These are phyloP conservation scores for Mortierella sp. DNA, from an alignment of 371 early-diverging fungal genomes.

Conservation along the genomic window DNA sequence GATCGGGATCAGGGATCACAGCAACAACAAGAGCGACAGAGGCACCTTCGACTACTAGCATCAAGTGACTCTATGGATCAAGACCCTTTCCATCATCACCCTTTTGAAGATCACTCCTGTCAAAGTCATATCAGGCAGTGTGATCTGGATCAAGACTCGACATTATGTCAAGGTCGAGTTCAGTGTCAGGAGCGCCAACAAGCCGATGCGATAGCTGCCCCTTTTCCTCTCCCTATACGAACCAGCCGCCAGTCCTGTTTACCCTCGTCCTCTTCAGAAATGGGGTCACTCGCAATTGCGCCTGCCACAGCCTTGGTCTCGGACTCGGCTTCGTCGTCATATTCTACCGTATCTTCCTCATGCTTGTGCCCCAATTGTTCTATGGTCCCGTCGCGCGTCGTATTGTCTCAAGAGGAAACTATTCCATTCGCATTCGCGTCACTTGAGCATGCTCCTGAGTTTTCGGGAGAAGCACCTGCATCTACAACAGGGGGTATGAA, in stretches of 20 bases:
- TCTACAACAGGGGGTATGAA: neutral
- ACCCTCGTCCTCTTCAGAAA: constrained; percentile 16
- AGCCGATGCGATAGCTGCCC: constrained; percentile 16
- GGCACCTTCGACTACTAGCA: neutral
- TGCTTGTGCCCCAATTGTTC: constrained; percentile 6
- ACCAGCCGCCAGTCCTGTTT: constrained; percentile 10
- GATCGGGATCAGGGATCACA: constrained; percentile 4
- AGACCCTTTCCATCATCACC: neutral
- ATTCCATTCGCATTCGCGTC: constrained; percentile 21
- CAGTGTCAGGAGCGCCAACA: neutral
- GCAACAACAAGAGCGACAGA: neutral
- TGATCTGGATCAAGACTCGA: constrained; percentile 12
- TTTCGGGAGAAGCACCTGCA: neutral
- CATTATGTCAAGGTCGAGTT: neutral
- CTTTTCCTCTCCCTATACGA: neutral
- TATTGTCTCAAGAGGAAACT: constrained; percentile 14
- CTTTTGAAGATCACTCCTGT: neutral
- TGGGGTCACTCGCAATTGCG: constrained; percentile 1
- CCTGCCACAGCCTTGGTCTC: constrained; percentile 6
- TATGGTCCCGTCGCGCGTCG: neutral
- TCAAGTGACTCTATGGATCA: constrained; percentile 8
- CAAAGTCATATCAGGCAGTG: constrained; percentile 7
- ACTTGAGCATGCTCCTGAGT: constrained; percentile 17
- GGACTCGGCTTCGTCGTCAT: neutral
- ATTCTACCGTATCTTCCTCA: constrained; percentile 3